These are phyloP conservation scores for Russula griseocarnosa DNA, from an alignment of 768 basidiomycete genomes.

Conservation along the genomic window DNA sequence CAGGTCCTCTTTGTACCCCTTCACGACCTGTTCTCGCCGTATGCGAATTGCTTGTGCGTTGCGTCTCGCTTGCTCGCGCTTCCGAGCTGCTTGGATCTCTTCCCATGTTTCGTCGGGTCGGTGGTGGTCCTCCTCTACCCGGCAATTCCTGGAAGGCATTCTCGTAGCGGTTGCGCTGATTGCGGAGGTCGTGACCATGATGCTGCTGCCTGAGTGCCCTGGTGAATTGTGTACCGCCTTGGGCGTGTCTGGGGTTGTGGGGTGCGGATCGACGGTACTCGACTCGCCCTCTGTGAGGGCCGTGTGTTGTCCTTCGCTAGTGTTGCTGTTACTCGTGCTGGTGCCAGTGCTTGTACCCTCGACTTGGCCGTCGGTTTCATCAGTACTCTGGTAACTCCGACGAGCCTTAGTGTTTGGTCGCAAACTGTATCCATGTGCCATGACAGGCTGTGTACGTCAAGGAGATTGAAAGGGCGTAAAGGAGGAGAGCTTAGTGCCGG, in stretches of 20 bases:
- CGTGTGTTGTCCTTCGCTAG: background rate
- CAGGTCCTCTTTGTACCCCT: background rate
- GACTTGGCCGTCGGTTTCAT: background rate
- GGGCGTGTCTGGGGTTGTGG: background rate
- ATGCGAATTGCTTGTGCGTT: background rate
- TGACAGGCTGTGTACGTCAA: background rate
- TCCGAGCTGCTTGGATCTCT: background rate
- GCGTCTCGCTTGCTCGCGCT: background rate
- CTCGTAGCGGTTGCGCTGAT: too few relatives aligned
- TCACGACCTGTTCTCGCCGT: background rate
- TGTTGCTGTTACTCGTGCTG: too few relatives aligned
- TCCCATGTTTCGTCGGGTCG: background rate
- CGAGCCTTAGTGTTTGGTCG: constrained; percentile 1
- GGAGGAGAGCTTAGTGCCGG: too few relatives aligned
- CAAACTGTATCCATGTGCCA: background rate
- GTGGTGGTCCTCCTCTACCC: too few relatives aligned
- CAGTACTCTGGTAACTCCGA: background rate
- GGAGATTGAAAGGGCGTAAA: background rate
- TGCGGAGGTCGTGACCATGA: too few relatives aligned
- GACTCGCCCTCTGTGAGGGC: background rate
- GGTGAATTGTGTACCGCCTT: background rate
- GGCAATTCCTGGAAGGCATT: too few relatives aligned
- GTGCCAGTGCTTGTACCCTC: background rate
- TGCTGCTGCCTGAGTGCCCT: too few relatives aligned
- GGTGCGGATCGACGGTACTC: too few relatives aligned